Conservation (phyloP, 495 filamentous ascomycete genomes). For the Bacidia rubella region DNA sequence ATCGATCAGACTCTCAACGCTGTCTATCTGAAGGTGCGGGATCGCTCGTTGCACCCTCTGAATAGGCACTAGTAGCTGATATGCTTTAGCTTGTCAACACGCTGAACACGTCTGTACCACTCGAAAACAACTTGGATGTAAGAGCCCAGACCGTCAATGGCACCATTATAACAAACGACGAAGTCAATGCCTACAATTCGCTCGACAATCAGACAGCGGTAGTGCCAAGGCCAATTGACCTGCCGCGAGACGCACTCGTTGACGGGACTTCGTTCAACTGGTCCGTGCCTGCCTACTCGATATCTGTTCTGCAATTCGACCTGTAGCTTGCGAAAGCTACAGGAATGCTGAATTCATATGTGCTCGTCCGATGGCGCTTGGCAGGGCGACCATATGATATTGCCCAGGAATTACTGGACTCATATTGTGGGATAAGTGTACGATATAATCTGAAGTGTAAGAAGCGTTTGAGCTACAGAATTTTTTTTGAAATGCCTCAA, state of each 20-base stretch:
- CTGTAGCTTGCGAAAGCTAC: no score
- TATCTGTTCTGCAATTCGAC: not conserved
- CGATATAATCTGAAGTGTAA: no score
- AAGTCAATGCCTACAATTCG: conserved; percentile 27
- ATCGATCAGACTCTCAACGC: conserved; percentile 23
- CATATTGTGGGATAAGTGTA: no score
- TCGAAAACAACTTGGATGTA: conserved; percentile 21
- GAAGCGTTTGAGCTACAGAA: no score
- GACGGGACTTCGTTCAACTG: not conserved
- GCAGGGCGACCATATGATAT: no score
- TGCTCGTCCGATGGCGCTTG: no score
- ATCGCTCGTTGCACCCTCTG: not conserved
- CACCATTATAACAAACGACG: conserved; percentile 25
- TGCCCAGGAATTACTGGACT: no score
- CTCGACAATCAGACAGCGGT: conserved; percentile 14
- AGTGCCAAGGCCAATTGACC: conserved; percentile 1
- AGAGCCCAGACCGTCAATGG: conserved; percentile 23
- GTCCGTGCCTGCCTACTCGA: not conserved
- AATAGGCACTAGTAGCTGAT: not conserved
- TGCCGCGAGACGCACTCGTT: not conserved
- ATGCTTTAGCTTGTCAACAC: no score
- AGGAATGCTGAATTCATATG: no score
- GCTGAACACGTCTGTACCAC: conserved; percentile 22
- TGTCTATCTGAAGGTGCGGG: conserved; percentile 20
- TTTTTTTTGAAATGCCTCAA: no score